Evolutionary conservation across 140 eudicot genomes (phyloP), one percentile per base, ranked within the genome.

Genomic region (Ambrosia hybrid): DNA sequence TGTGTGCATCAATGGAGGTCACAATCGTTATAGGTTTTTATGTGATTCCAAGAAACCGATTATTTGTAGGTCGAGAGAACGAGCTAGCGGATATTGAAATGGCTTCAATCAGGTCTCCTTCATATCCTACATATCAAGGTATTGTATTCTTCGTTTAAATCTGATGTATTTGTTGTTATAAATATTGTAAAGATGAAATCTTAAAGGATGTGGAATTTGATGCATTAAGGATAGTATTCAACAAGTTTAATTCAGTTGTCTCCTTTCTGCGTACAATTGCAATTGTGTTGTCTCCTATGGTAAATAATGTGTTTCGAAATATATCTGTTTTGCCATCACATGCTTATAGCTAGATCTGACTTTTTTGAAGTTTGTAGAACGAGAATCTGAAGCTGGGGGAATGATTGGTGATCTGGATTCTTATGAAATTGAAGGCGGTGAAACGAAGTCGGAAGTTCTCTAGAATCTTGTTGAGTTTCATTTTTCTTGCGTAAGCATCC

Each of bases 121-220:
- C n/a, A n/a, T n/a, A n/a, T n/a, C n/a, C n/a, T n/a, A n/a, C n/a
- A n/a, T n/a, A n/a, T n/a, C n/a, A n/a, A n/a, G n/a, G n/a, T n/a
- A n/a, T n/a, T n/a, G n/a, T n/a, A n/a, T n/a, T n/a, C n/a, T n/a
- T n/a, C n/a, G n/a, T n/a, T n/a, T n/a, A n/a, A n/a, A n/a, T n/a
- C n/a, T n/a, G n/a, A n/a, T n/a, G n/a, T n/a, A n/a, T n/a, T n/a
- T n/a, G n/a, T n/a, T n/a, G n/a, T n/a, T n/a, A n/a, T n/a, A n/a
- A n/a, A n/a, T n/a, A n/a, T n/a, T n/a, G n/a, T 79, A 97, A 96
- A 67, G 97, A 94, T 70, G 99, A 94, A 60, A 94, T 94, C 81
- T 74, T 94, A 74, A 94, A 94, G 85, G 90, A 88, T 80, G 96
- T 91, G 14, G 96, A 94, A 48, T 94, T 58, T 83, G 99, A 94